Percentiles rank a stretch among this genome's conserved stretches.
Evolutionary conservation across 768 basidiomycete genomes (phyloP).

Genomic region (Auricularia heimuer): DNA sequence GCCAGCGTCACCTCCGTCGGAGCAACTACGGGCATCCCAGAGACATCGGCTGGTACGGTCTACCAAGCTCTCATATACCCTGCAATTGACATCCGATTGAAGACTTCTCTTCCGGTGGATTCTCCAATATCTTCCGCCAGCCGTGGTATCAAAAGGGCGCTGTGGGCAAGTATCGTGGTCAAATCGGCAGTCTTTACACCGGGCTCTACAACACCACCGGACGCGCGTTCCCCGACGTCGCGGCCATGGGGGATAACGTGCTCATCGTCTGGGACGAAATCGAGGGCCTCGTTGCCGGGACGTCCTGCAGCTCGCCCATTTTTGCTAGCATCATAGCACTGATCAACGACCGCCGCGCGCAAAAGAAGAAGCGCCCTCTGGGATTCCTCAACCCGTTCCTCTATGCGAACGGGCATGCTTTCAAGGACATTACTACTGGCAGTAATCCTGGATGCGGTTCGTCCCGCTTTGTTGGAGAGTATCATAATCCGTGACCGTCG

Average conservation of each 20-base stretch:
- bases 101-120: conserved; percentile 21
- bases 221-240: conserved; percentile 15
- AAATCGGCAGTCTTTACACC: conserved; percentile 15
- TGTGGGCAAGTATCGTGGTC: conserved; percentile 8
- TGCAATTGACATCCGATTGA: conserved; percentile 19
- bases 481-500: too few species aligned
- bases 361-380: conserved; percentile 12
- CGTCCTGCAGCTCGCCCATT: conserved; percentile 15
- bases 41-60: neutral
- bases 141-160: conserved; percentile 18
- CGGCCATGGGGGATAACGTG: conserved; percentile 12
- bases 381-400: conserved; percentile 32
- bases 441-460: conserved; percentile 56
- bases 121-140: conserved; percentile 20
- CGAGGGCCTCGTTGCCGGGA: conserved; percentile 8
- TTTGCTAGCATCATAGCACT: conserved; percentile 23
- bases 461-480: conserved; percentile 26
- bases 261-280: conserved; percentile 1
- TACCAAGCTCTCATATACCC: conserved; percentile 8
- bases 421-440: conserved; percentile 46
- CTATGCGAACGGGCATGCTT: conserved; percentile 12
- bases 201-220: conserved; percentile 14
- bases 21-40: conserved; percentile 14
- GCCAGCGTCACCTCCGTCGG: conserved; percentile 27
- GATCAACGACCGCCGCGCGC: conserved; percentile 19